These are phyloP conservation scores for Calocybe indica DNA, from an alignment of 768 basidiomycete species.

Conservation along the genomic window DNA sequence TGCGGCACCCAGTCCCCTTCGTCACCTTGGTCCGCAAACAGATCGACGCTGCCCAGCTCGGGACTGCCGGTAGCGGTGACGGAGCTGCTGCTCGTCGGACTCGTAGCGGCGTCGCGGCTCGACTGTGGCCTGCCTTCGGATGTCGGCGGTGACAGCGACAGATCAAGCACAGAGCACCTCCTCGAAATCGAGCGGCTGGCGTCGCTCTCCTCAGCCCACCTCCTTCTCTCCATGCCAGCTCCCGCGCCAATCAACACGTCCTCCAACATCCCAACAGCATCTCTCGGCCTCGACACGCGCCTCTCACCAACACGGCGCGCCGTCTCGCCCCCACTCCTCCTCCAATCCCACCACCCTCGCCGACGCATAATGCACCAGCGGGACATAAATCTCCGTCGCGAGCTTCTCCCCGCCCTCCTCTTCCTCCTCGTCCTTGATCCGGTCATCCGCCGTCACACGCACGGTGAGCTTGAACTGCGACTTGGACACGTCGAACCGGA, in stretches of 20 bases:
- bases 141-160: conserved; percentile 4
- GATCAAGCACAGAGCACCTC: conserved; percentile 10
- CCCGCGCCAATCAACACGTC: too few species aligned
- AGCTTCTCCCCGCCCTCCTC: conserved; percentile 31
- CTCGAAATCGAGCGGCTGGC: conserved; percentile 9
- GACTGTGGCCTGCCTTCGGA: background rate
- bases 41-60: conserved; percentile 6
- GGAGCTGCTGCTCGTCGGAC: too few species aligned
- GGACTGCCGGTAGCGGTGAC: background rate
- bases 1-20: background rate
- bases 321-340: conserved; percentile 11
- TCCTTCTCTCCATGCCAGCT: too few species aligned
- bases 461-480: conserved; percentile 69
- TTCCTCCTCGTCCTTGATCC: conserved; percentile 18
- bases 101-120: too few species aligned
- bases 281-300: conserved; percentile 4
- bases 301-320: conserved; percentile 5
- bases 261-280: too few species aligned
- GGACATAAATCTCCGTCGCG: conserved; percentile 89
- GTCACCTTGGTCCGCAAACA: conserved; percentile 10
- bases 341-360: conserved; percentile 8
- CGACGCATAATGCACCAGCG: conserved; percentile 83
- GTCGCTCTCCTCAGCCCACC: too few species aligned
- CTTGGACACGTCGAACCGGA: conserved; percentile 72
- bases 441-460: conserved; percentile 55